Base-by-base conservation (phyloP, 305 asterid species). In the Galium porrigens region DNA sequence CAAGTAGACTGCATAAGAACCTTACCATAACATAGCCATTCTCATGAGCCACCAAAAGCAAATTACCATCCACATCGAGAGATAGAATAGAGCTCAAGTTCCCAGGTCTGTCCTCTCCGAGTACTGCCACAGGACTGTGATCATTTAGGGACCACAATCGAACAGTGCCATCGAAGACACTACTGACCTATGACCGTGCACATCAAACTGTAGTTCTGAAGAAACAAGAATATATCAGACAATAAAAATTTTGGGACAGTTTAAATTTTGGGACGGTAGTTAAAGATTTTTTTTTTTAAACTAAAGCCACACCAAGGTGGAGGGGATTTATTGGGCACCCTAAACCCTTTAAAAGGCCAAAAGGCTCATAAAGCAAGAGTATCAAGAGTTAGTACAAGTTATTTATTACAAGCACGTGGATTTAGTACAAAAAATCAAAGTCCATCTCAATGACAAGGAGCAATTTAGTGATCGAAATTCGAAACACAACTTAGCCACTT, bases 161-260 rank as follows among this genome's bases (percentile, higher is more conserved):
- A 52, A 91, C 85, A 42, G 95, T 84, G 63, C 96, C 98, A 59
- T 91, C 98, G 87, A 73, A 5, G 96, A 88, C 67, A 91, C 96
- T 17, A 83, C 89, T 56, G 95, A 85, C 59, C 67, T 85, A 68
- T 91, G 98, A 71, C 96, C 98, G 80, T 68, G 75, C 82, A 78
- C 9, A 79, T 74, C 34, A 91, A 52, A 22, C 77, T 76, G 77
- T 86, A 83, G 77, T 88, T 95, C 94, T 89, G 80, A 65, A 66
- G 37, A 73, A 42, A 44, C 0, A 3, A 44, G n/a, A 12, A 44
- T 11, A 11, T 0, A 44, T 44, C 17, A 44, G 17, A 44, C 51
- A 3, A 14, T 2, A 44, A 44, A 44, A 1, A 44, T 44, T 42
- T 42, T 42, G 3, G 49, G 49, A 4, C 15, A 42, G 49, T 46